Evolutionary conservation across 1,139 yeast species (phyloP).

Genomic region (Geotrichum europaeum): DNA sequence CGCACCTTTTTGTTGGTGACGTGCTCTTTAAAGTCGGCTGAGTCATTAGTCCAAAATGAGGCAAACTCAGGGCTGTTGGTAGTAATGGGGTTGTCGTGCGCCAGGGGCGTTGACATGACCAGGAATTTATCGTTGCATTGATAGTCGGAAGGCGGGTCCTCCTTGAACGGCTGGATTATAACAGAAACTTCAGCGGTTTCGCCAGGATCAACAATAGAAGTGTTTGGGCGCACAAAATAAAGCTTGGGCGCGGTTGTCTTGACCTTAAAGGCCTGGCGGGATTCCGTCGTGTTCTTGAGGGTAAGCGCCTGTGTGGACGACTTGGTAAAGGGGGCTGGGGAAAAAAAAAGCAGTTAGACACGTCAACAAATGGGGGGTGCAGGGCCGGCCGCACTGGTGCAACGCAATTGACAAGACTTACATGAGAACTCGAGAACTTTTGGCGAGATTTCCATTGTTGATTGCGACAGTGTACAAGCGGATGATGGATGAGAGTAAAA

Average conservation of each 20-base stretch:
- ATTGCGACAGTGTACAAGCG: conserved; percentile 8
- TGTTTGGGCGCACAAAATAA: conserved; percentile 94
- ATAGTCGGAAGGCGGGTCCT: conserved; percentile 65
- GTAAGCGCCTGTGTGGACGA: conserved; percentile 65
- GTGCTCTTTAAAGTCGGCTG: conserved; percentile 1
- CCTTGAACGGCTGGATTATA: conserved; percentile 75
- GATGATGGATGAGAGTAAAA: not conserved
- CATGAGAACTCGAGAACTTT: conserved; percentile 63
- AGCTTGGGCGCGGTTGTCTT: conserved; percentile 97
- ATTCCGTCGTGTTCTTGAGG: conserved; percentile 57
- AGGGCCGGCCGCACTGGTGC: not conserved
- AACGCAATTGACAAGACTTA: conserved; percentile 39
- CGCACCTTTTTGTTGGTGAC: conserved; percentile 11
- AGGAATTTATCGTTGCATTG: conserved; percentile 90
- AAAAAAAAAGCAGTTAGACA: not conserved
- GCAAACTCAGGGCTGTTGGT: not conserved
- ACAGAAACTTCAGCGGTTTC: conserved; percentile 63
- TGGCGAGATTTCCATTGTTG: conserved; percentile 56
- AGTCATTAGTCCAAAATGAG: not conserved
- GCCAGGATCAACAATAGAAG: conserved; percentile 74
- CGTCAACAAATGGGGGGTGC: conserved; percentile 1
- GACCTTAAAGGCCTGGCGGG: conserved; percentile 81
- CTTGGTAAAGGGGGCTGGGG: conserved; percentile 54
- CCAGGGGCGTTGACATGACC: conserved; percentile 56
- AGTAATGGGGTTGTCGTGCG: conserved; percentile 17